These are phyloP conservation scores for Noccaea bulbosa DNA, from an alignment of 345 rosid genomes.

Conservation along the genomic window DNA sequence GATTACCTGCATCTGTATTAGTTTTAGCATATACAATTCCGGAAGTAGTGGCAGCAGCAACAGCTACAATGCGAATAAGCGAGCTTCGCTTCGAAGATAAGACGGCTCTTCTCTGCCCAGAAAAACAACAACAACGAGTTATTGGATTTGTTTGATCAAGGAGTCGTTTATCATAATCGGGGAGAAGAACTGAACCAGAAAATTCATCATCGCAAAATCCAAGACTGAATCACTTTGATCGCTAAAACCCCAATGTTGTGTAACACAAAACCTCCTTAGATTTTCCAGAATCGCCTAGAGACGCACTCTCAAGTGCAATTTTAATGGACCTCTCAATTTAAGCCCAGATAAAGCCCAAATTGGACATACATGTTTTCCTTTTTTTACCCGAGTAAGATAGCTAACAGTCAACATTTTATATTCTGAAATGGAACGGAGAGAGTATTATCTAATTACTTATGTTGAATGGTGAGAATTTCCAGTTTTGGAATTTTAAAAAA, in stretches of 20 bases:
- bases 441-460: too few relatives aligned
- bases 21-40: constrained; percentile 45
- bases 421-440: too few relatives aligned
- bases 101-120: constrained; percentile 51
- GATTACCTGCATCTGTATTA: constrained; percentile 49
- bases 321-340: background rate
- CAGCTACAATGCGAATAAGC: constrained; percentile 48
- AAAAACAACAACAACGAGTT: background rate
- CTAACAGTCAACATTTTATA: too few relatives aligned
- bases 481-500: too few relatives aligned
- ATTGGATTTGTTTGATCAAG: background rate
- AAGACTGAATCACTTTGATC: background rate
- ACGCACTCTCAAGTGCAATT: background rate
- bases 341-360: background rate
- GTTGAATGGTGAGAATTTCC: too few relatives aligned
- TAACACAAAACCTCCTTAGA: background rate
- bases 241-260: constrained; percentile 20
- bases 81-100: constrained; percentile 36
- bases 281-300: constrained; percentile 16
- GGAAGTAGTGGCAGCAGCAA: constrained; percentile 55
- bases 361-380: background rate
- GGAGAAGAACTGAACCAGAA: constrained; percentile 38
- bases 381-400: background rate
- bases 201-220: constrained; percentile 38
- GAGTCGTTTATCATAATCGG: background rate